phyloP scores from a whole-genome alignment of 2,329 filamentous ascomycete species.

The Cladosporium sp. region DNA sequence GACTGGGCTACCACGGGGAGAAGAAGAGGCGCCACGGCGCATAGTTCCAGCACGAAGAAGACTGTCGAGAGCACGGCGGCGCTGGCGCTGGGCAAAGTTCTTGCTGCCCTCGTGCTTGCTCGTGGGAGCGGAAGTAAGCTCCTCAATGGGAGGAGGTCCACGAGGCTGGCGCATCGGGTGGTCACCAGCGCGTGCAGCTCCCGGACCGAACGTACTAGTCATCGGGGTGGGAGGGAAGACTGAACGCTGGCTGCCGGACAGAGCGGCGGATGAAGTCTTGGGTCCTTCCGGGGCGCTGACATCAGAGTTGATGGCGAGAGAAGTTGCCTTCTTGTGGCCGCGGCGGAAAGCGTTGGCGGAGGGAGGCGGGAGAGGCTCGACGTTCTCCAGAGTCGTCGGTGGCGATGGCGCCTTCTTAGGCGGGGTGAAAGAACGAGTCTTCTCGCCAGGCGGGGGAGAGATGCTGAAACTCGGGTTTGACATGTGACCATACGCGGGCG shows the following conservation, averaged over 20 bases:
- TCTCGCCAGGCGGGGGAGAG: constrained; percentile 63
- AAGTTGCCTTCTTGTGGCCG: constrained; percentile 83
- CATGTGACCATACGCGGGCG: constrained; percentile 18
- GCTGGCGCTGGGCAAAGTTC: constrained; percentile 92
- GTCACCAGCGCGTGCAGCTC: constrained; percentile 87
- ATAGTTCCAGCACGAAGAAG: constrained; percentile 85
- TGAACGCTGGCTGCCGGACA: constrained; percentile 40
- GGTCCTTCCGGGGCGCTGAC: constrained; percentile 59
- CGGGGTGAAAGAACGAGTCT: constrained; percentile 61
- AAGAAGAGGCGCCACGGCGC: constrained; percentile 66
- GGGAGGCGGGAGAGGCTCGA: constrained; percentile 73
- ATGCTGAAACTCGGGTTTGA: constrained; percentile 62
- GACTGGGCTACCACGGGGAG: constrained; percentile 64
- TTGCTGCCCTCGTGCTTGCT: constrained; percentile 91
- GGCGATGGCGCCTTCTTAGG: constrained; percentile 63
- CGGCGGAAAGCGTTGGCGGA: constrained; percentile 90
- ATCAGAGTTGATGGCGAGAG: constrained; percentile 57
- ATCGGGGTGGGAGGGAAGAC: constrained; percentile 71
- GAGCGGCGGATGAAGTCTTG: constrained; percentile 59
- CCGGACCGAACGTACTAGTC: constrained; percentile 85
- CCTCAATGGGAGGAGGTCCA: constrained; percentile 85
- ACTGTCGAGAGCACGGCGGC: constrained; percentile 85
- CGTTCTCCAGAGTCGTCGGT: constrained; percentile 50
- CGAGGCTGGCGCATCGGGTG: constrained; percentile 91
- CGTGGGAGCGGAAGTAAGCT: constrained; percentile 83